Evolutionary conservation across 2,329 filamentous ascomycete species (phyloP).

Genomic region (Trichoderma atroviride): DNA sequence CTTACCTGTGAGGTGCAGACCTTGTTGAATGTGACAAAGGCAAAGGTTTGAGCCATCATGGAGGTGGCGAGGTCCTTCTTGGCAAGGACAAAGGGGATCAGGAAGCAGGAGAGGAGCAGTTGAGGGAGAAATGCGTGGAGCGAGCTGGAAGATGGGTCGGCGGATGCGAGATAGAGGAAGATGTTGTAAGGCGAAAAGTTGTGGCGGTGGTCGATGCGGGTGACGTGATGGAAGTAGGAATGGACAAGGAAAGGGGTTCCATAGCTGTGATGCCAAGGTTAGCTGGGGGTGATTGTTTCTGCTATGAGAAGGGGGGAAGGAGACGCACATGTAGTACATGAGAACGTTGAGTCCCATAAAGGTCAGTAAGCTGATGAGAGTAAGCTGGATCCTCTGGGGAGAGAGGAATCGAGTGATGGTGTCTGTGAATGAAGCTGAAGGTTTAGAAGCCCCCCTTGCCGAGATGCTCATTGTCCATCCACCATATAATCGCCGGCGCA

Average conservation of each 20-base stretch:
- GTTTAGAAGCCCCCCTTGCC: conserved; percentile 27
- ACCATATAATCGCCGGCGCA: conserved; percentile 77
- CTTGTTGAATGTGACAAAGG: conserved; percentile 98
- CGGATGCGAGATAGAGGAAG: conserved; percentile 83
- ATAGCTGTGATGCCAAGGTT: conserved; percentile 57
- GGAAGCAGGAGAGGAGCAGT: conserved; percentile 73
- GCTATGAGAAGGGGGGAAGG: no score
- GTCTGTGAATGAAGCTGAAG: conserved; percentile 31
- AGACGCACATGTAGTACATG: conserved; percentile 75
- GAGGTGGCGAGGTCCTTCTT: conserved; percentile 80
- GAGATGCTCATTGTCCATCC: conserved; percentile 65
- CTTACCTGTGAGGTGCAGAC: conserved; percentile 94
- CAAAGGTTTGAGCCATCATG: conserved; percentile 94
- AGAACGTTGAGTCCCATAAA: conserved; percentile 73
- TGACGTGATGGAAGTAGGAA: conserved; percentile 91
- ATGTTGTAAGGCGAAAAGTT: conserved; percentile 98
- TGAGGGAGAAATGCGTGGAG: conserved; percentile 81
- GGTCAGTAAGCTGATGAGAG: conserved; percentile 67
- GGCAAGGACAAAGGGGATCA: conserved; percentile 75
- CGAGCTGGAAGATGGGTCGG: conserved; percentile 48
- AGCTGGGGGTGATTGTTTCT: not conserved
- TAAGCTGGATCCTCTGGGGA: conserved; percentile 58
- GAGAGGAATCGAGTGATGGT: conserved; percentile 52
- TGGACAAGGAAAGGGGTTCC: conserved; percentile 81
- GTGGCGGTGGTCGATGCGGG: conserved; percentile 91